These are phyloP conservation scores for Quercus cerris DNA, from an alignment of 306 rosid genomes.

Conservation along the genomic window DNA sequence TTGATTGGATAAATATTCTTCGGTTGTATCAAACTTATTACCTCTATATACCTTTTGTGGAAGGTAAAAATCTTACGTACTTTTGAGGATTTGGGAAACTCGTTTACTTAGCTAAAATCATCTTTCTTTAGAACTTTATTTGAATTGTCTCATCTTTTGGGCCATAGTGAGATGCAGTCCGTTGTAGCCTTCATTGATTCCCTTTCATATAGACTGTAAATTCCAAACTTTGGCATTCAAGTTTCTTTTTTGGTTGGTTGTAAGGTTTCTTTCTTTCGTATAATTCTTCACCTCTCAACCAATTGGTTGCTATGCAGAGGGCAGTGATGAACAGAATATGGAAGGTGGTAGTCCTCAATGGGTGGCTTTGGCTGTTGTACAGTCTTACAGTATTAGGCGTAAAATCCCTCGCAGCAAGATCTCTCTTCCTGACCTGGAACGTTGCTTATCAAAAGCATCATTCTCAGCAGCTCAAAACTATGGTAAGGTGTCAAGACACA, in stretches of 20 bases:
- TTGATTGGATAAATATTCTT: too few relatives aligned
- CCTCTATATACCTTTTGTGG: too few relatives aligned
- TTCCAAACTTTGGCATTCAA: neutral
- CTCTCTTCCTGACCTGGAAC: slow-evolving; percentile 68
- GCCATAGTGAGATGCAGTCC: too few relatives aligned
- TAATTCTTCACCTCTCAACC: neutral
- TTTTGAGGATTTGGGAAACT: too few relatives aligned
- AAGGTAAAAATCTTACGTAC: too few relatives aligned
- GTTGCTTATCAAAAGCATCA: slow-evolving; percentile 70
- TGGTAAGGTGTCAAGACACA: slow-evolving; percentile 39
- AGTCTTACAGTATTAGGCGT: slow-evolving; percentile 80
- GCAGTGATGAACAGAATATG: slow-evolving; percentile 27
- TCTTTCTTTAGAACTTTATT: too few relatives aligned
- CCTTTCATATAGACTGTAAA: too few relatives aligned
- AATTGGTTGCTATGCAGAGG: slow-evolving; percentile 34
- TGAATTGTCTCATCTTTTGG: too few relatives aligned
- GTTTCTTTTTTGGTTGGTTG: neutral
- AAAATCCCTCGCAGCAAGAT: slow-evolving; percentile 72
- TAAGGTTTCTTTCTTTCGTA: neutral
- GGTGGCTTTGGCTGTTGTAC: slow-evolving; percentile 90
- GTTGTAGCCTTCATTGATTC: too few relatives aligned
- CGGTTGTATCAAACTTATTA: too few relatives aligned
- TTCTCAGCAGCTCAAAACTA: slow-evolving; percentile 63
- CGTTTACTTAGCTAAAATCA: too few relatives aligned
- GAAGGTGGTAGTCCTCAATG: slow-evolving; percentile 44